Percentiles rank a stretch among this genome's conserved stretches.
phyloP scores from a whole-genome alignment of 2,329 filamentous ascomycete species.

The Tolypocladium endophyticum region DNA sequence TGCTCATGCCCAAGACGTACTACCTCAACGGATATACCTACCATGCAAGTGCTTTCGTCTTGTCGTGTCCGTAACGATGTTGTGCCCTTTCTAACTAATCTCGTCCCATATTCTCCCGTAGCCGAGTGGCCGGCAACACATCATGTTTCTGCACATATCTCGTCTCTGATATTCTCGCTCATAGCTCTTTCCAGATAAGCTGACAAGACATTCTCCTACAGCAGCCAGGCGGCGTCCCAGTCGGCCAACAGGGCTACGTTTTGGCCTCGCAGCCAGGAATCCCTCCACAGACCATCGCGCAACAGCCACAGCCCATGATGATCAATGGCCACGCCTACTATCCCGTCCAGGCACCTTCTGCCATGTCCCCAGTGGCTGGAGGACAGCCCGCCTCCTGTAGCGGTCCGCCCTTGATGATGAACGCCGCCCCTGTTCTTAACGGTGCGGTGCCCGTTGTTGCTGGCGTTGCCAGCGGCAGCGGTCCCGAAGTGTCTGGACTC shows the following conservation, averaged over 20 bases:
- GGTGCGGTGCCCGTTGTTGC: constrained; percentile 22
- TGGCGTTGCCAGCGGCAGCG: constrained; percentile 22
- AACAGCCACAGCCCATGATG: constrained; percentile 19
- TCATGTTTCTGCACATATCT: not conserved
- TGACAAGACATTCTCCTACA: constrained; percentile 9
- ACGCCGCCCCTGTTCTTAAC: constrained; percentile 7
- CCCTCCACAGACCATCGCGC: constrained; percentile 13
- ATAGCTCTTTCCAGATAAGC: not conserved
- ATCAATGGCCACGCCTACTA: constrained; percentile 17
- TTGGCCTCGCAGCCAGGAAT: constrained; percentile 22
- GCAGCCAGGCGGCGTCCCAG: constrained; percentile 19
- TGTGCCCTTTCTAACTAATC: not conserved
- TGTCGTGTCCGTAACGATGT: constrained; percentile 6
- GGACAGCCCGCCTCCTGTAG: constrained; percentile 18
- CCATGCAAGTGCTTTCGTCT: constrained; percentile 27
- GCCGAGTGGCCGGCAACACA: not conserved
- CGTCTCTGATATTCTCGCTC: not conserved
- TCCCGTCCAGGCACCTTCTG: not conserved
- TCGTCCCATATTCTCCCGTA: not conserved
- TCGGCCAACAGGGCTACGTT: constrained; percentile 19
- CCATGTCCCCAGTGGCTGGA: constrained; percentile 5
- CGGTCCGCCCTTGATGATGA: constrained; percentile 11
- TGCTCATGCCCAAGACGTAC: constrained; percentile 21
- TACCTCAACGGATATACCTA: constrained; percentile 21
- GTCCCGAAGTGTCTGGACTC: constrained; percentile 40